phyloP scores from a whole-genome alignment of 1,284 basidiomycete species.

The Cyathus olla region DNA sequence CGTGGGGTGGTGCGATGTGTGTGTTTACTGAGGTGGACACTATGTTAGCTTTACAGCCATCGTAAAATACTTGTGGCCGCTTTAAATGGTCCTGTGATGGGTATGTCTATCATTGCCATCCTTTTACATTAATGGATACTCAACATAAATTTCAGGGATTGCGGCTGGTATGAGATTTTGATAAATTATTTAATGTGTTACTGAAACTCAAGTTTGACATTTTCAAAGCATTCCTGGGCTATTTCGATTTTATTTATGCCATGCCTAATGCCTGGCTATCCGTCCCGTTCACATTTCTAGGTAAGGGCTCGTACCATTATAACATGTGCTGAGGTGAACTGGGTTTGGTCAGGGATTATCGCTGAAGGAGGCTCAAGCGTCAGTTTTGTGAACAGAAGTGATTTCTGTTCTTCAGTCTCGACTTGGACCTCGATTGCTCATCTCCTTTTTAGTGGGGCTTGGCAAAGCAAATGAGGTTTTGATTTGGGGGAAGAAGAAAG shows the following conservation, averaged over 20 bases:
- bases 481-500: constrained; percentile 75
- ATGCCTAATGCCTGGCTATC: constrained; percentile 71
- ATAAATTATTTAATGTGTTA: no score
- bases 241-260: constrained; percentile 82
- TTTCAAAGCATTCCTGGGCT: constrained; percentile 69
- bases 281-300: constrained; percentile 77
- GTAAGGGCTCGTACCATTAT: constrained; percentile 39
- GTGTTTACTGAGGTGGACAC: neutral
- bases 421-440: no score
- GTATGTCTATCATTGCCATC: constrained; percentile 39
- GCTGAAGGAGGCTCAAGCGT: constrained; percentile 77
- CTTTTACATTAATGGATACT: neutral
- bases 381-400: constrained; percentile 74
- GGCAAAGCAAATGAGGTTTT: constrained; percentile 77
- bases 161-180: constrained; percentile 60
- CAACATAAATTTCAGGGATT: constrained; percentile 57
- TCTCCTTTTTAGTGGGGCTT: constrained; percentile 63
- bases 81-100: constrained; percentile 80
- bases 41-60: constrained; percentile 69
- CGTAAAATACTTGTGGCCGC: constrained; percentile 75
- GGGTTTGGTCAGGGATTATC: constrained; percentile 61
- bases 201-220: no score
- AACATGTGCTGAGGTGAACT: no score
- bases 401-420: constrained; percentile 17
- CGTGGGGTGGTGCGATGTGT: no score